Base-by-base conservation (phyloP, 164 flowering plant species). In the Warburgia ugandensis region DNA sequence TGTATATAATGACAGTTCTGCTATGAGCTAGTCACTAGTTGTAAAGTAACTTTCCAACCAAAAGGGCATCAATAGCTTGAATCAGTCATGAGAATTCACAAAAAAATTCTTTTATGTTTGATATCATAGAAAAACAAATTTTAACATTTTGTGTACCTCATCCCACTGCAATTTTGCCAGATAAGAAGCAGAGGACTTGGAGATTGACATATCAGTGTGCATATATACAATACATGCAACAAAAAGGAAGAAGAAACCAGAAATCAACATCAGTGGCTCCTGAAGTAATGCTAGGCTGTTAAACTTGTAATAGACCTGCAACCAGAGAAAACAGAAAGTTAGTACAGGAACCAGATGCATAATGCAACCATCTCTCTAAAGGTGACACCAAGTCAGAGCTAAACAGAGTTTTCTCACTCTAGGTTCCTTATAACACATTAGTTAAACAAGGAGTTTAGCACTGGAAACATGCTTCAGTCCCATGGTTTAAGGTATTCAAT, bases 221-320 rank as follows among this genome's bases (percentile, higher is more conserved):
- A 69, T 63, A 54, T 83, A 86, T 0, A 70, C 62, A 36, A 89
- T 78, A 67, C 96, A 78, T 3, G 92, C 64, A 57, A 84, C 50
- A 59, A 89, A 94, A 13, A 89, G 61, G 59, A 72, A 49, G 78
- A 94, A 79, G 69, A 84, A 75, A 48, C 96, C 96, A 54, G 52
- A 73, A 26, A 89, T 81, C 75, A 94, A 62, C 96, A 94, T 84
- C 59, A 89, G 33, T 36, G 97, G 99, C 68, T 94, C 96, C 62
- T 69, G 60, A 12, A 94, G 75, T 76, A 94, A 64, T 6, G 86
- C 77, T 36, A 89, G 54, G 60, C 45, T 72, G 79, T 58, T 79
- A 80, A 89, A 89, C 64, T 68, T 89, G 92, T 94, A 94, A 54
- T 86, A 86, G 45, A 94, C 92, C 99, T 92, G 92, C 41, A 68